phyloP scores from a whole-genome alignment of 2,329 filamentous ascomycete genomes.

The Chlorencoelia australis region DNA sequence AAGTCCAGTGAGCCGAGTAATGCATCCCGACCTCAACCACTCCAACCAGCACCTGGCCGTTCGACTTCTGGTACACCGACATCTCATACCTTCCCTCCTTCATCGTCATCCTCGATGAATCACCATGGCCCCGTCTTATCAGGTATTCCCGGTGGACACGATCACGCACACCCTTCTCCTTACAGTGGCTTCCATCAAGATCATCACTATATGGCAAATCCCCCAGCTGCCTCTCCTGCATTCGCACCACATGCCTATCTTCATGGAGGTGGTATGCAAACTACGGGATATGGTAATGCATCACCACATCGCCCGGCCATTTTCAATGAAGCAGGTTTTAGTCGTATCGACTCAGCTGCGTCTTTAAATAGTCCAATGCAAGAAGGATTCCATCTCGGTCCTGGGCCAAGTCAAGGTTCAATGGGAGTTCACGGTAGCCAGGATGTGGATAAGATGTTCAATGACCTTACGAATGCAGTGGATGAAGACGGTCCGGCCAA shows the following conservation, averaged over 20 bases:
- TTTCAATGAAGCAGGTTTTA: conserved; percentile 21
- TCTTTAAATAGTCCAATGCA: conserved; percentile 20
- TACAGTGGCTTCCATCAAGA: conserved; percentile 18
- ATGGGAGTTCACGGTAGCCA: conserved; percentile 5
- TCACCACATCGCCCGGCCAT: conserved; percentile 15
- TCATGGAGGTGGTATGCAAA: conserved; percentile 16
- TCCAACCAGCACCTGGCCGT: conserved; percentile 25
- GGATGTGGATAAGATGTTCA: conserved; percentile 23
- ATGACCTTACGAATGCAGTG: conserved; percentile 24
- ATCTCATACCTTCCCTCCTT: conserved; percentile 18
- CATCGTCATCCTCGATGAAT: conserved; percentile 12
- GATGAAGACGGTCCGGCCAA: too few relatives aligned
- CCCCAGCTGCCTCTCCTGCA: conserved; percentile 17
- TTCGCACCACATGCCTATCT: conserved; percentile 26
- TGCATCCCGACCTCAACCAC: conserved; percentile 19
- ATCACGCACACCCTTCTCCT: conserved; percentile 21
- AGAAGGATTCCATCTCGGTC: conserved; percentile 15
- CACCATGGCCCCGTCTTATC: conserved; percentile 20
- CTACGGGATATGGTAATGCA: conserved; percentile 14
- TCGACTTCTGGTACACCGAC: conserved; percentile 24
- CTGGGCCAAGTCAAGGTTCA: conserved; percentile 2
- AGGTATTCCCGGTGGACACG: conserved; percentile 18
- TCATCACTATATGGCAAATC: conserved; percentile 19
- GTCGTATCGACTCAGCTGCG: conserved; percentile 20
- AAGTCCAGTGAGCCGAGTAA: conserved; percentile 26